Percentiles rank a stretch among this genome's conserved stretches.
Evolutionary conservation across 192 early-diverging fungal species (phyloP).

Genomic region (Entophlyctis luteolus): DNA sequence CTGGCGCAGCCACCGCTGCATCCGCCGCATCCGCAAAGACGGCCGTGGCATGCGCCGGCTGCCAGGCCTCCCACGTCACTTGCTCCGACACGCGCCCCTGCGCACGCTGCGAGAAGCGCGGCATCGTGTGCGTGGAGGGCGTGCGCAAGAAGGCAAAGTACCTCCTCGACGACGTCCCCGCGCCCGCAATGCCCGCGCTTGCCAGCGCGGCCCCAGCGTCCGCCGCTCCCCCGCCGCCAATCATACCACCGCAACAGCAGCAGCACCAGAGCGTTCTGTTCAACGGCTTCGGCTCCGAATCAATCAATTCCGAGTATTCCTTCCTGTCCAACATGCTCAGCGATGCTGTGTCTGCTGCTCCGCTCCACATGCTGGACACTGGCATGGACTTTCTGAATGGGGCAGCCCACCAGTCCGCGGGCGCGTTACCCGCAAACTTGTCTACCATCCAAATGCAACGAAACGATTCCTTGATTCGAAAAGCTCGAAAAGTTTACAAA

Average conservation of each 20-base stretch:
- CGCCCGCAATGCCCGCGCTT: neutral
- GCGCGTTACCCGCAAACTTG: neutral
- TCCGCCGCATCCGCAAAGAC: too few species aligned
- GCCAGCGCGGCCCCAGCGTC: neutral
- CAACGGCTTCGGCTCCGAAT: slow-evolving; percentile 80
- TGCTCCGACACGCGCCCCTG: slow-evolving; percentile 64
- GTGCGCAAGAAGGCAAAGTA: slow-evolving; percentile 90
- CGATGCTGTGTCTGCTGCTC: slow-evolving; percentile 36
- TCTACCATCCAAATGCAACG: neutral
- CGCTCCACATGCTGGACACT: slow-evolving; percentile 36
- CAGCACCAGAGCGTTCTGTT: slow-evolving; percentile 32
- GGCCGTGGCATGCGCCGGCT: slow-evolving; percentile 15
- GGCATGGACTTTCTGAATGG: neutral
- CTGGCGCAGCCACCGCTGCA: too few species aligned
- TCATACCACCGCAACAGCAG: neutral
- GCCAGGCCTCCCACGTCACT: slow-evolving; percentile 20
- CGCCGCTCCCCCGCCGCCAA: neutral
- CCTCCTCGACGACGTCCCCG: slow-evolving; percentile 28
- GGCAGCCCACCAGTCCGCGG: neutral
- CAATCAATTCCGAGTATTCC: slow-evolving; percentile 83
- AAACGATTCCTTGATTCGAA: neutral
- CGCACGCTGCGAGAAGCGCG: slow-evolving; percentile 78
- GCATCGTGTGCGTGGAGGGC: slow-evolving; percentile 78
- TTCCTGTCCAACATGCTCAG: slow-evolving; percentile 85
- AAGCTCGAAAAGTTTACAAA: slow-evolving; percentile 71